These are phyloP conservation scores for Exophiala phaeomuriformis DNA, from an alignment of 2,329 filamentous ascomycete species.

Conservation along the genomic window DNA sequence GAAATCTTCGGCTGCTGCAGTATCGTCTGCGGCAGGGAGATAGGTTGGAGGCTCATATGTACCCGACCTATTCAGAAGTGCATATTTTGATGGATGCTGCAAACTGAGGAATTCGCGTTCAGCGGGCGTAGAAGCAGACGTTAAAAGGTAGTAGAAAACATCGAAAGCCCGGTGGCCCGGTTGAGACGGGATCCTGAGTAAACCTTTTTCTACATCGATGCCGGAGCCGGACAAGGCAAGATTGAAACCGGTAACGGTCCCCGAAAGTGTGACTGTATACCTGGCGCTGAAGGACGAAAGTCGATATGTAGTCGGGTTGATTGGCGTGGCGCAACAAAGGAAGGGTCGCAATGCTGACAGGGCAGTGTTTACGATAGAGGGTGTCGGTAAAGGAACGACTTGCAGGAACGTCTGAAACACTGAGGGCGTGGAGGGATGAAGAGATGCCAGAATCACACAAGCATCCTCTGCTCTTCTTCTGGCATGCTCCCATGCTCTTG, in stretches of 20 bases:
- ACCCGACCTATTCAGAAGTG: conserved; percentile 70
- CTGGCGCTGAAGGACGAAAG: conserved; percentile 75
- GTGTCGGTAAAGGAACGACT: conserved; percentile 71
- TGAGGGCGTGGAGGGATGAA: conserved; percentile 82
- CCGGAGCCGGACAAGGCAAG: conserved; percentile 78
- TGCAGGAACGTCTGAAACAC: conserved; percentile 73
- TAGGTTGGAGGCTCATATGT: conserved; percentile 84
- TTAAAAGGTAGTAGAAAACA: conserved; percentile 94
- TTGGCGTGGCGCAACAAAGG: conserved; percentile 75
- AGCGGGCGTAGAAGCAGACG: conserved; percentile 77
- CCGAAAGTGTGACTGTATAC: conserved; percentile 72
- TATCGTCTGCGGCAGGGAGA: conserved; percentile 85
- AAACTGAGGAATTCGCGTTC: conserved; percentile 84
- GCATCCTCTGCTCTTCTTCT: conserved; percentile 89
- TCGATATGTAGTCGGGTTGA: conserved; percentile 75
- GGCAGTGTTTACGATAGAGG: conserved; percentile 66
- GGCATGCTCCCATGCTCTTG: conserved; percentile 92
- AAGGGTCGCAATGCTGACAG: conserved; percentile 80
- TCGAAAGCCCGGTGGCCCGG: conserved; percentile 87
- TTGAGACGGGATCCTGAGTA: conserved; percentile 72
- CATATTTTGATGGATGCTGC: conserved; percentile 67
- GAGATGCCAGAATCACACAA: conserved; percentile 79
- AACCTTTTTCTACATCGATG: conserved; percentile 72
- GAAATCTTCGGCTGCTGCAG: conserved; percentile 88
- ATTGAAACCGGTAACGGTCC: conserved; percentile 67